Evolutionary conservation across 1,284 basidiomycete genomes (phyloP).

Genomic region (Ganoderma resinaceum): DNA sequence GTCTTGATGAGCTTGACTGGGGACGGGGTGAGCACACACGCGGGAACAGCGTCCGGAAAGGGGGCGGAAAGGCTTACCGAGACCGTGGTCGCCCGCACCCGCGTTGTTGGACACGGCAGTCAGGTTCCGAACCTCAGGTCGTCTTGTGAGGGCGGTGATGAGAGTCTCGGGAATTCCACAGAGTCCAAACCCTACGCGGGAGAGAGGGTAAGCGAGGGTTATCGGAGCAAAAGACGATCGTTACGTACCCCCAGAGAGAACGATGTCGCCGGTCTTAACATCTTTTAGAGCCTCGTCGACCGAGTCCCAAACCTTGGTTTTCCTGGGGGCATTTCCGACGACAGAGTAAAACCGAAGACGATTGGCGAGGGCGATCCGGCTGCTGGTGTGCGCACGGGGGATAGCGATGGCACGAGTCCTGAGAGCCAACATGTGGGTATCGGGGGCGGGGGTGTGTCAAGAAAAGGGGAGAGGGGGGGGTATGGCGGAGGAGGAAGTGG

Average conservation of each 20-base stretch:
- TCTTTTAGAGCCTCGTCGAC: constrained; percentile 85
- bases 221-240: background rate
- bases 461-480: constrained; percentile 1
- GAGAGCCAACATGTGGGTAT: constrained; percentile 35
- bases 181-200: constrained; percentile 72
- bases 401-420: constrained; percentile 35
- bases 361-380: constrained; percentile 29
- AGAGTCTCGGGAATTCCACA: constrained; percentile 86
- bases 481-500: background rate
- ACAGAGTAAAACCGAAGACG: constrained; percentile 40
- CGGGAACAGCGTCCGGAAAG: constrained; percentile 15
- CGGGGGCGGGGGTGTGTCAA: constrained; percentile 18
- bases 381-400: constrained; percentile 33
- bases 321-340: constrained; percentile 45
- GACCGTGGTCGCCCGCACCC: constrained; percentile 77
- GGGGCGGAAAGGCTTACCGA: constrained; percentile 59
- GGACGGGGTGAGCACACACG: constrained; percentile 18
- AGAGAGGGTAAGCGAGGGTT: constrained; percentile 6
- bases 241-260: constrained; percentile 81
- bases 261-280: constrained; percentile 78
- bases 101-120: constrained; percentile 94
- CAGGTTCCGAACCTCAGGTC: constrained; percentile 74
- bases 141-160: constrained; percentile 76
- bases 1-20: constrained; percentile 79
- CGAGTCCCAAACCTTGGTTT: constrained; percentile 82